These are phyloP conservation scores for Pseudogymnoascus sp. DNA, from an alignment of 2,329 filamentous ascomycete species.

Conservation along the genomic window DNA sequence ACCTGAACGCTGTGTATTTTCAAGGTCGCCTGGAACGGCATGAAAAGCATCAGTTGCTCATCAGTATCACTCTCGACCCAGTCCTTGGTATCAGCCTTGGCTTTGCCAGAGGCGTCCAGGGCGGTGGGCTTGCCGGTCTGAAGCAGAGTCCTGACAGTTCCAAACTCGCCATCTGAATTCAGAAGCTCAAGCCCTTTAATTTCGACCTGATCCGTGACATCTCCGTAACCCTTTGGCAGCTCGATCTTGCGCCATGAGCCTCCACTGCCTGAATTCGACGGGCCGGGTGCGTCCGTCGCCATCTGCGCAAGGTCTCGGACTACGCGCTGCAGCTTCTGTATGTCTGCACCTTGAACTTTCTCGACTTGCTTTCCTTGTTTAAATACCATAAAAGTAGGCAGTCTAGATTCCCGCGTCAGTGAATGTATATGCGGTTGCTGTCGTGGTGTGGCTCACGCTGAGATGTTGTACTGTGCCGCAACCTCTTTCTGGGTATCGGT, in stretches of 20 bases:
- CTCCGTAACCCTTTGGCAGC: slow-evolving; percentile 70
- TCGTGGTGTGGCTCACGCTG: slow-evolving; percentile 39
- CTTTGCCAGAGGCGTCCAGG: slow-evolving; percentile 47
- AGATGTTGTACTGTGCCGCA: slow-evolving; percentile 63
- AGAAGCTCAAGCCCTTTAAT: slow-evolving; percentile 72
- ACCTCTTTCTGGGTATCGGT: slow-evolving; percentile 69
- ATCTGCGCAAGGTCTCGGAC: slow-evolving; percentile 52
- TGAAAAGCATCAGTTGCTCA: slow-evolving; percentile 87
- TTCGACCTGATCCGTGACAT: slow-evolving; percentile 79
- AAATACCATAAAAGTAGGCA: slow-evolving; percentile 91
- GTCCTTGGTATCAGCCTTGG: slow-evolving; percentile 46
- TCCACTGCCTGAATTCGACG: slow-evolving; percentile 32
- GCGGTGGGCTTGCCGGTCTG: slow-evolving; percentile 57
- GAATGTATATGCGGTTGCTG: not conserved
- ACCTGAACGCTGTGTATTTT: slow-evolving; percentile 80
- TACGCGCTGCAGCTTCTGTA: slow-evolving; percentile 57
- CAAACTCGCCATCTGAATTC: slow-evolving; percentile 73
- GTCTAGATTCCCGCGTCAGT: slow-evolving; percentile 29
- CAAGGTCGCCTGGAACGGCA: slow-evolving; percentile 78
- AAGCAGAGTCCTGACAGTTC: slow-evolving; percentile 66
- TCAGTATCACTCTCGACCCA: slow-evolving; percentile 97
- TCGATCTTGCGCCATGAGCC: slow-evolving; percentile 63
- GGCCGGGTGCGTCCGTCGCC: slow-evolving; percentile 49
- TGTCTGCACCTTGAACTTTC: slow-evolving; percentile 67
- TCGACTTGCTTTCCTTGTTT: slow-evolving; percentile 59